phyloP scores from a whole-genome alignment of 2,329 filamentous ascomycete species.

The Lachnellula arida region DNA sequence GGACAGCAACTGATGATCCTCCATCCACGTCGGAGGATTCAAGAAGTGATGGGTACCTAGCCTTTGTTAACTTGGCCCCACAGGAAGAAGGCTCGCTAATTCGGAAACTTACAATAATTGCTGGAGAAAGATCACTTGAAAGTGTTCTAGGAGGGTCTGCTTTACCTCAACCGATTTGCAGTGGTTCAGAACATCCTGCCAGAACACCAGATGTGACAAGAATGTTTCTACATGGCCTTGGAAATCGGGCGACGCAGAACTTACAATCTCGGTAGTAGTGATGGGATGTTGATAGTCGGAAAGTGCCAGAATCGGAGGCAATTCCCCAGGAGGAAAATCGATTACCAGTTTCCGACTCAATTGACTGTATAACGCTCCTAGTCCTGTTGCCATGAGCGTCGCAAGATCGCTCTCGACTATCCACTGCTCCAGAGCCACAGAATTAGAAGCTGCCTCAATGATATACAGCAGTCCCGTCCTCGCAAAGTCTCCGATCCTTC shows the following conservation, averaged over 20 bases:
- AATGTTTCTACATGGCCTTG: constrained; percentile 89
- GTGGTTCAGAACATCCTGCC: constrained; percentile 97
- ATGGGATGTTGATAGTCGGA: constrained; percentile 80
- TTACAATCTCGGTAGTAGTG: constrained; percentile 66
- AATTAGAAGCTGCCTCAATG: constrained; percentile 86
- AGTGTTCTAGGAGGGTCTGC: constrained; percentile 90
- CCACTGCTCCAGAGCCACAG: constrained; percentile 83
- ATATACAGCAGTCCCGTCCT: constrained; percentile 91
- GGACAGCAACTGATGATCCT: constrained; percentile 90
- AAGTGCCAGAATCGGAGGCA: constrained; percentile 79
- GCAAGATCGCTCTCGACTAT: constrained; percentile 95
- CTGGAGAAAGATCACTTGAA: constrained; percentile 92
- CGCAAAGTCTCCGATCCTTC: constrained; percentile 91
- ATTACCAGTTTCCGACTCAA: constrained; percentile 76
- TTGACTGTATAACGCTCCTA: constrained; percentile 70
- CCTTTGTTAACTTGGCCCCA: constrained; percentile 13
- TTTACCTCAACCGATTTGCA: constrained; percentile 90
- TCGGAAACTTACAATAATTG: constrained; percentile 69
- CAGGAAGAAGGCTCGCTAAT: neutral
- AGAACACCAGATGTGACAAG: constrained; percentile 90
- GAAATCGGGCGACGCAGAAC: constrained; percentile 69
- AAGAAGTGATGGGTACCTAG: constrained; percentile 85
- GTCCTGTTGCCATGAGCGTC: constrained; percentile 91
- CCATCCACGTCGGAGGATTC: constrained; percentile 97
- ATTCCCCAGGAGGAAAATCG: constrained; percentile 64